phyloP scores from a whole-genome alignment of 2,329 filamentous ascomycete species.

The Epicoccum sorghinum region DNA sequence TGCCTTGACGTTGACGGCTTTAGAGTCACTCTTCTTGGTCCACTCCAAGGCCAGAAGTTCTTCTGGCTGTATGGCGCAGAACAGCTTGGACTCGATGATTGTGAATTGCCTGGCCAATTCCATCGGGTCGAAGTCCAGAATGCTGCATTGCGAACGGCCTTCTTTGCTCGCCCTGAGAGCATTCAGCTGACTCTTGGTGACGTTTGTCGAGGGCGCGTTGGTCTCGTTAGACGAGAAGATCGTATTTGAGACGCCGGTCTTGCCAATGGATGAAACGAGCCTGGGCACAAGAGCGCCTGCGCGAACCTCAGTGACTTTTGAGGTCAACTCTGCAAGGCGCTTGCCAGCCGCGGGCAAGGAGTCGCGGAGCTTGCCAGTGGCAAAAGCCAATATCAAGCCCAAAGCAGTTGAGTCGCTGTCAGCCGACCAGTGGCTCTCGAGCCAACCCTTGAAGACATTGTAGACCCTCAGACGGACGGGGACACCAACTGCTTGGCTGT shows the following conservation, averaged over 20 bases:
- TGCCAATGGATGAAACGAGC: constrained; percentile 83
- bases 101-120: constrained; percentile 93
- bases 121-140: constrained; percentile 88
- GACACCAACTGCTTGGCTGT: constrained; percentile 73
- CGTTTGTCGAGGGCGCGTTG: constrained; percentile 70
- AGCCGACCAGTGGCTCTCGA: constrained; percentile 93
- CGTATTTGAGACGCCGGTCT: constrained; percentile 77
- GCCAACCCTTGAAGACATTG: constrained; percentile 96
- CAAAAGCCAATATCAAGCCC: constrained; percentile 78
- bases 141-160: constrained; percentile 71
- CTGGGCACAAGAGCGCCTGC: constrained; percentile 77
- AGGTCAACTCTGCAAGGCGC: constrained; percentile 78
- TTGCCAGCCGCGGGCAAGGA: constrained; percentile 78
- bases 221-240: constrained; percentile 74
- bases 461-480: constrained; percentile 91
- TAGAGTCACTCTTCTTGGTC: constrained; percentile 83
- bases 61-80: constrained; percentile 89
- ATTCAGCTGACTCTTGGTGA: constrained; percentile 78
- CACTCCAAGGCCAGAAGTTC: constrained; percentile 91
- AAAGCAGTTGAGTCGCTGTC: constrained; percentile 80
- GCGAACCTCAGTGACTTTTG: constrained; percentile 76
- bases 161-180: constrained; percentile 75
- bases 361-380: constrained; percentile 70
- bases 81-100: constrained; percentile 87
- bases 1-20: constrained; percentile 87